Evolutionary conservation across 2,329 filamentous ascomycete species (phyloP).

Genomic region (Pestalotiopsis sp.): DNA sequence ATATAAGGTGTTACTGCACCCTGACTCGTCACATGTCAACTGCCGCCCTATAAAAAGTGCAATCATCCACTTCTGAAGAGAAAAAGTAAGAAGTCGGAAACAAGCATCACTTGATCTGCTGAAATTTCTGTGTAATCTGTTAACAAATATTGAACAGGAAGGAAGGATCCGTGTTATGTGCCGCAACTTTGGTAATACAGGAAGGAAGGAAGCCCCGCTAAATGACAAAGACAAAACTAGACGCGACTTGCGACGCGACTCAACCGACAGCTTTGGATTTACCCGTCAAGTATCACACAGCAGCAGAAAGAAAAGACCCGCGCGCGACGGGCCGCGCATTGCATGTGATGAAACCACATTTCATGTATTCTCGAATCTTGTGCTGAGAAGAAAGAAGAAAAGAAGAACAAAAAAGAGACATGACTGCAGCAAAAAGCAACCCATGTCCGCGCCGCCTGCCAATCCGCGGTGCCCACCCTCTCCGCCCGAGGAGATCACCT

Average conservation of each 20-base stretch:
- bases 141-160: no score
- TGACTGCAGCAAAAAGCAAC: not conserved
- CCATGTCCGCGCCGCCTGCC: constrained; percentile 1
- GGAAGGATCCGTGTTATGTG: no score
- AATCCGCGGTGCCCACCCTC: not conserved
- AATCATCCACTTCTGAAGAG: no score
- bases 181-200: not conserved
- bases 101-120: no score
- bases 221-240: not conserved
- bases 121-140: no score
- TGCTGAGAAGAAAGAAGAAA: not conserved
- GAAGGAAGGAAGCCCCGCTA: not conserved
- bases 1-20: not conserved
- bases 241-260: not conserved
- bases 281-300: not conserved
- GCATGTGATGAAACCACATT: not conserved
- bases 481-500: constrained; percentile 20
- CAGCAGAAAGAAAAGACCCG: not conserved
- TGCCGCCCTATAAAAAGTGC: no score
- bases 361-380: not conserved
- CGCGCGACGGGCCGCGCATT: not conserved
- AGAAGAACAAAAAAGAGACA: not conserved
- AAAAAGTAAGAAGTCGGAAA: no score
- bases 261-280: not conserved
- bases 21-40: not conserved